Conservation (phyloP, 306 rosid genomes). For the Mucuna pruriens region DNA sequence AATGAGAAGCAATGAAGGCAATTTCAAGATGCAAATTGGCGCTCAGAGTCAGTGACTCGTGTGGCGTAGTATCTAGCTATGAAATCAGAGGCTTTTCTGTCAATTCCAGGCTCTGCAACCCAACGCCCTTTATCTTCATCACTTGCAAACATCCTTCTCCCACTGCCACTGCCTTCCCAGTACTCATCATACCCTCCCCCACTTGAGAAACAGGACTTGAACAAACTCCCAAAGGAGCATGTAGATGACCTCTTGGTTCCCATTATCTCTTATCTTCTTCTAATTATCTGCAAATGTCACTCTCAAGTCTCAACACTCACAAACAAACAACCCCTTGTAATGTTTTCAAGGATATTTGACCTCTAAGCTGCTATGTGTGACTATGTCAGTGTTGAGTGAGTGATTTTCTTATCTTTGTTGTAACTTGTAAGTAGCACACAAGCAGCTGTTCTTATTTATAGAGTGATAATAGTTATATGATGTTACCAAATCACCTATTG, state of each 20-base stretch:
- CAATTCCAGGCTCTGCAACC: conserved; percentile 85
- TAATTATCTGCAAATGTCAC: background rate
- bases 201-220: conserved; percentile 66
- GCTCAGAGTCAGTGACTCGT: conserved; percentile 58
- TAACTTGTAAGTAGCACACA: conserved; percentile 3
- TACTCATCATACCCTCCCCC: conserved; percentile 42
- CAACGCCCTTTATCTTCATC: conserved; percentile 71
- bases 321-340: too few species aligned
- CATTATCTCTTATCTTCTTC: background rate
- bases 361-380: background rate
- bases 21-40: conserved; percentile 45
- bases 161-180: conserved; percentile 57
- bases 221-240: conserved; percentile 55
- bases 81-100: conserved; percentile 72
- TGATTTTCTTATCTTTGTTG: background rate
- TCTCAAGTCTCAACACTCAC: background rate
- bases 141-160: conserved; percentile 61
- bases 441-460: conserved; percentile 47
- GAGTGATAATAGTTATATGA: conserved; percentile 14
- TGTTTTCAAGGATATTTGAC: background rate
- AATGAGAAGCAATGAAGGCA: conserved; percentile 15
- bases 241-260: conserved; percentile 61
- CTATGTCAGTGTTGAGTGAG: background rate
- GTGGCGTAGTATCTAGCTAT: conserved; percentile 67
- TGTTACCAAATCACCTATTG: background rate